phyloP scores from a whole-genome alignment of 202 grass and related monocot species.

The Bolboschoenoplectus hybrid region DNA sequence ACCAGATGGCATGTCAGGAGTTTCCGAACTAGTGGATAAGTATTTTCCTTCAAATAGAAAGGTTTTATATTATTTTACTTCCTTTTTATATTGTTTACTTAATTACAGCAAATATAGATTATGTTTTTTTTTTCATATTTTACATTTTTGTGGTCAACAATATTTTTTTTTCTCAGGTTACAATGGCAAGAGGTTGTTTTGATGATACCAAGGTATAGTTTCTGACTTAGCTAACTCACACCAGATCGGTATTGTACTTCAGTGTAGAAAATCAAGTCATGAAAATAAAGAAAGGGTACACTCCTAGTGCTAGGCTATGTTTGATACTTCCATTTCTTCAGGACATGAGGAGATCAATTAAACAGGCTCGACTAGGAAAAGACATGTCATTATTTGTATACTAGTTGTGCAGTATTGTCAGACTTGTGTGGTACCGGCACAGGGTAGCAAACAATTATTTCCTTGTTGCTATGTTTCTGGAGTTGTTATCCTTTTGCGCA shows the following conservation, averaged over 20 bases:
- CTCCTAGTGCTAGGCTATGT: neutral
- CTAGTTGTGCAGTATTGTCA: neutral
- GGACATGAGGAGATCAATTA: neutral
- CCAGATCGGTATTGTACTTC: neutral
- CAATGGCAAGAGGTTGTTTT: constrained; percentile 79
- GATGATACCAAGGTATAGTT: constrained; percentile 90
- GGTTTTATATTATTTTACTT: constrained; percentile 41
- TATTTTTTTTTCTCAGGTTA: constrained; percentile 56
- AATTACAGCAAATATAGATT: neutral
- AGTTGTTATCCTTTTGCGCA: neutral
- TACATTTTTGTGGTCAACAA: constrained; percentile 37
- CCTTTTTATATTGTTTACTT: constrained; percentile 30
- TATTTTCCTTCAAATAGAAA: constrained; percentile 79
- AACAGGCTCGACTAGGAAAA: neutral
- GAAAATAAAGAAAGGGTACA: neutral
- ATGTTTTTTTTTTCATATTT: neutral
- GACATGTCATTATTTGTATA: neutral
- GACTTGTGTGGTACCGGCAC: neutral
- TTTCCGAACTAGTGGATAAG: constrained; percentile 76
- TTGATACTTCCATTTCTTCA: neutral
- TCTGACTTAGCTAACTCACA: neutral
- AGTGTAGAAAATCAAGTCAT: neutral
- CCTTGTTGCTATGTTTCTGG: neutral
- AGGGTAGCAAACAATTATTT: neutral
- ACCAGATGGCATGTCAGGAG: constrained; percentile 89